Evolutionary conservation across 257 asterid species (phyloP).

Genomic region (Ehretia macrophylla): DNA sequence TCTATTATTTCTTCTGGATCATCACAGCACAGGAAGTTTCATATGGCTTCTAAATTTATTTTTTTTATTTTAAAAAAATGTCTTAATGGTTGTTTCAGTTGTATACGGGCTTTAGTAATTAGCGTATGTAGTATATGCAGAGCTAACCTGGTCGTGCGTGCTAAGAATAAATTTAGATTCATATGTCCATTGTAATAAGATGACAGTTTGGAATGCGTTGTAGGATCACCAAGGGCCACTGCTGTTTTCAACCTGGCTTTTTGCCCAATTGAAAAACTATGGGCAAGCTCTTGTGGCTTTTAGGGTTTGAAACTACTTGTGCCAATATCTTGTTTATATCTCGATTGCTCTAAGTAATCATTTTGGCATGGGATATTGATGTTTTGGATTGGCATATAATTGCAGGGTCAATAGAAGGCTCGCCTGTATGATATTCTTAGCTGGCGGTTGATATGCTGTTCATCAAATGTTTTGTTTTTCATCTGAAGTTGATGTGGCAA

Average conservation of each 20-base stretch:
- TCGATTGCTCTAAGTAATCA: conserved; percentile 34
- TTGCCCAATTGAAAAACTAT: neutral
- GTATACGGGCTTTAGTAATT: neutral
- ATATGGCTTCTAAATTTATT: neutral
- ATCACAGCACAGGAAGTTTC: neutral
- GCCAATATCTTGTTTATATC: conserved; percentile 27
- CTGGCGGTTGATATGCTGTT: conserved; percentile 99
- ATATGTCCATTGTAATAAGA: neutral
- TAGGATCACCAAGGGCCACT: conserved; percentile 1
- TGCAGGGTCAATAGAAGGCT: conserved; percentile 99
- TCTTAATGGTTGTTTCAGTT: neutral
- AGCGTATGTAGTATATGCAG: neutral
- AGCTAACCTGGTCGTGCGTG: neutral
- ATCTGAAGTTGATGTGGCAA: conserved; percentile 65
- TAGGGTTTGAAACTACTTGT: conserved; percentile 22
- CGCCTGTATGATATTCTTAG: conserved; percentile 84
- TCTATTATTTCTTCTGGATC: conserved; percentile 12
- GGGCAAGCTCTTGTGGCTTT: conserved; percentile 1
- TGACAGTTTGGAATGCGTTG: conserved; percentile 1
- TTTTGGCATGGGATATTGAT: conserved; percentile 75
- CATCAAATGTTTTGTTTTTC: conserved; percentile 88
- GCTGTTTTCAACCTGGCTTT: neutral
- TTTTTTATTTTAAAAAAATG: no score
- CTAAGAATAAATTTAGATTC: no score
- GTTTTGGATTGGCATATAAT: conserved; percentile 90